Percentiles rank a stretch among this genome's conserved stretches.
Conservation (phyloP, 2,329 filamentous ascomycete species). For the Alternaria arborescens region DNA sequence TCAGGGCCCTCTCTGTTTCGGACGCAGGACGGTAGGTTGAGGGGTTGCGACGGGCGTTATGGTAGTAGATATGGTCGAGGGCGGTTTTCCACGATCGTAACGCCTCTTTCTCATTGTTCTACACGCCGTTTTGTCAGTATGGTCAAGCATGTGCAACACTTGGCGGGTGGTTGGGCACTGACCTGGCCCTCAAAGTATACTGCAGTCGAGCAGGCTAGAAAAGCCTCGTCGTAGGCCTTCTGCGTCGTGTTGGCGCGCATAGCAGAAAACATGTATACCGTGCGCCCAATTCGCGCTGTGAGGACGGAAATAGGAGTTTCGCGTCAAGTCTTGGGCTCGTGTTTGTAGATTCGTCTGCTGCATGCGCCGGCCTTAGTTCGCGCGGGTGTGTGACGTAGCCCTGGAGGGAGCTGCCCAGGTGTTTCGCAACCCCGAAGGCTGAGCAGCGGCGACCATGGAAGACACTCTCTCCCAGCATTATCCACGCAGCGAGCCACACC, state of each 20-base stretch:
- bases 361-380: conserved; percentile 32
- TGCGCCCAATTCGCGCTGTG: conserved; percentile 35
- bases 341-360: conserved; percentile 32
- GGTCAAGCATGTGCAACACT: neutral
- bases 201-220: conserved; percentile 91
- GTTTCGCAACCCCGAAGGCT: conserved; percentile 24
- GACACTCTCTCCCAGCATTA: conserved; percentile 15
- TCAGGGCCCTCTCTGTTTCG: conserved; percentile 83
- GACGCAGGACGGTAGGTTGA: conserved; percentile 74
- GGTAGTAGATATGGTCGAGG: conserved; percentile 86
- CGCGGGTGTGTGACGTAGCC: conserved; percentile 43
- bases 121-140: conserved; percentile 9
- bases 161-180: conserved; percentile 26
- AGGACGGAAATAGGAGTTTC: conserved; percentile 41
- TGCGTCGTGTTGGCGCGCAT: conserved; percentile 77
- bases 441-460: conserved; percentile 26
- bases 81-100: conserved; percentile 89
- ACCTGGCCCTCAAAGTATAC: conserved; percentile 97
- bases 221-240: conserved; percentile 97
- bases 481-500: conserved; percentile 13
- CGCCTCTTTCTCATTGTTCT: conserved; percentile 93
- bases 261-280: conserved; percentile 16
- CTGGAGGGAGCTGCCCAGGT: conserved; percentile 29
- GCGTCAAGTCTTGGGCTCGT: conserved; percentile 19
- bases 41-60: conserved; percentile 78